Conservation (phyloP, 208 protist genomes). For the Trypanosoma platydactyli region DNA sequence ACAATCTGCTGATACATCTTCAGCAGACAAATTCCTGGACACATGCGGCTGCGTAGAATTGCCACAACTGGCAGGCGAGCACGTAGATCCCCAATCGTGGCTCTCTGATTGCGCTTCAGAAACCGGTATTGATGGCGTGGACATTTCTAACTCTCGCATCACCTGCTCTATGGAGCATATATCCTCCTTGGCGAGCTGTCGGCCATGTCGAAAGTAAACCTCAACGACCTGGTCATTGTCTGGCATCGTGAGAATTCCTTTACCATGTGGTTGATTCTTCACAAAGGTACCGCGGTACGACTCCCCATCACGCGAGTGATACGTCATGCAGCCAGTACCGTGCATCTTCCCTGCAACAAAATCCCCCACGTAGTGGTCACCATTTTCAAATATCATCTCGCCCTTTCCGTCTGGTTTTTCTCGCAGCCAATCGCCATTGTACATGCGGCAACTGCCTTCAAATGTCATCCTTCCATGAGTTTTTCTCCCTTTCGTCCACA, state of each 20-base stretch:
- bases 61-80: no score
- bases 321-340: constrained; percentile 42
- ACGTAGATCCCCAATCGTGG: neutral
- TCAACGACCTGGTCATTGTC: constrained; percentile 18
- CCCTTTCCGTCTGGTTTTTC: constrained; percentile 53
- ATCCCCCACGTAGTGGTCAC: constrained; percentile 55
- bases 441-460: constrained; percentile 36
- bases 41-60: no score
- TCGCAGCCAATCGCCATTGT: constrained; percentile 51
- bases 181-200: constrained; percentile 30
- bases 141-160: constrained; percentile 17
- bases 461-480: constrained; percentile 42
- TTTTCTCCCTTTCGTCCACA: constrained; percentile 43
- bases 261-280: constrained; percentile 56
- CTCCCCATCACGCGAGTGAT: constrained; percentile 34
- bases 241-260: constrained; percentile 34
- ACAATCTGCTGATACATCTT: no score
- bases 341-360: constrained; percentile 51
- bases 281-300: constrained; percentile 59
- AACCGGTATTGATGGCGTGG: neutral
- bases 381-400: constrained; percentile 55
- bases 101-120: neutral
- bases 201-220: constrained; percentile 39
- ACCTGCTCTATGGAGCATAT: constrained; percentile 24
- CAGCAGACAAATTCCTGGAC: no score